A percentile compares a stretch with the other conserved stretches of the same genome.
Evolutionary conservation across 768 basidiomycete species (phyloP).

Genomic region (Leccinum subgranulosum): DNA sequence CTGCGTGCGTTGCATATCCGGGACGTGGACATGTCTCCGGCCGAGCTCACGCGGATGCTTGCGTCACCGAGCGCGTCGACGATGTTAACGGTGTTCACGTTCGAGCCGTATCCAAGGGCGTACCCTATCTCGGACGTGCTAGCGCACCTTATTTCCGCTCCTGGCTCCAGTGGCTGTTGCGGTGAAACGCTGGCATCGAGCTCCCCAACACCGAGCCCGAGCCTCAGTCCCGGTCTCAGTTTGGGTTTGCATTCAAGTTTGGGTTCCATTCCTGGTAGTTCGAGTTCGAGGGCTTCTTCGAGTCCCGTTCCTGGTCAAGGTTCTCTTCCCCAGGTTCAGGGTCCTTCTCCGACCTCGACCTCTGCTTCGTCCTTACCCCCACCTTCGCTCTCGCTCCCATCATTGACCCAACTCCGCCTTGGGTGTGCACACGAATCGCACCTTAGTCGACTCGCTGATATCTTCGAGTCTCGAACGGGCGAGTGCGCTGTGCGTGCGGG

Average conservation of each 20-base stretch:
- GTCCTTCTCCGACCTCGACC: background rate
- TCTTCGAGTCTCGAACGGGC: slow-evolving; percentile 20
- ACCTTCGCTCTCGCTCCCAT: slow-evolving; percentile 8
- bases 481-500: slow-evolving; percentile 6
- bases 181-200: background rate
- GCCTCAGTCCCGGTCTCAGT: background rate
- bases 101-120: slow-evolving; percentile 21
- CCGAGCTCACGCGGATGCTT: slow-evolving; percentile 18
- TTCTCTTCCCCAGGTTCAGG: background rate
- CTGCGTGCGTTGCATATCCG: slow-evolving; percentile 17
- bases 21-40: slow-evolving; percentile 23
- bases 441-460: slow-evolving; percentile 11
- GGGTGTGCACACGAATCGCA: slow-evolving; percentile 21
- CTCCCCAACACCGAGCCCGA: background rate
- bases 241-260: background rate
- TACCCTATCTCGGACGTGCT: slow-evolving; percentile 19
- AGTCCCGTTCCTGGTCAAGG: background rate
- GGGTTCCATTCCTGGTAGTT: background rate
- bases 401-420: slow-evolving; percentile 18
- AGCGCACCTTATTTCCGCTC: slow-evolving; percentile 2
- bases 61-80: slow-evolving; percentile 13
- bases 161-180: background rate
- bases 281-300: background rate
- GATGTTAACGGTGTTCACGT: slow-evolving; percentile 21
- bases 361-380: background rate